Percentiles rank a stretch among this genome's conserved stretches.
These are phyloP conservation scores for Termitomyces sp. DNA, from an alignment of 768 basidiomycete species.

Conservation along the genomic window DNA sequence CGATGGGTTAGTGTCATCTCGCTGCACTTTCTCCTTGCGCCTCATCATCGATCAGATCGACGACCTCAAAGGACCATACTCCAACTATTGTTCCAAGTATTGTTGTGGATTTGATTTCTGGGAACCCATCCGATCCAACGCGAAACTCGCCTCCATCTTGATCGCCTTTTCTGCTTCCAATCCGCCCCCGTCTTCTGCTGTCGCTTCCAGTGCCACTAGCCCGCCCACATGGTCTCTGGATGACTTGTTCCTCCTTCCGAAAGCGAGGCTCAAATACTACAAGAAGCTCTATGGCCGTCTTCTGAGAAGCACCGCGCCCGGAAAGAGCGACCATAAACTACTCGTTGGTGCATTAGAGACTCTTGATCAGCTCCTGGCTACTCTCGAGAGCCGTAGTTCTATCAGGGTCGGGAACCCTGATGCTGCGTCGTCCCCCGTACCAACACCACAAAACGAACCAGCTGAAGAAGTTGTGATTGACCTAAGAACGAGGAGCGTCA, in stretches of 20 bases:
- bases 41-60: slow-evolving; percentile 60
- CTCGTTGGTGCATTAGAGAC: slow-evolving; percentile 77
- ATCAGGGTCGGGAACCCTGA: slow-evolving; percentile 41
- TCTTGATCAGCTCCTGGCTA: slow-evolving; percentile 67
- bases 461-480: slow-evolving; percentile 55
- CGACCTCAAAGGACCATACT: slow-evolving; percentile 85
- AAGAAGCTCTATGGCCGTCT: slow-evolving; percentile 83
- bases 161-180: slow-evolving; percentile 58
- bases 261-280: slow-evolving; percentile 84
- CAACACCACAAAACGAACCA: slow-evolving; percentile 24
- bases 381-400: slow-evolving; percentile 54
- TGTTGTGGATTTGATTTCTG: slow-evolving; percentile 77
- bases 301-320: slow-evolving; percentile 81
- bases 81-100: slow-evolving; percentile 70
- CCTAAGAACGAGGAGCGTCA: slow-evolving; percentile 35
- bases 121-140: slow-evolving; percentile 74
- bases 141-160: slow-evolving; percentile 64
- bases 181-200: slow-evolving; percentile 48
- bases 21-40: slow-evolving; percentile 5
- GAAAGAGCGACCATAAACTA: slow-evolving; percentile 80
- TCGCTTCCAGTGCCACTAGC: slow-evolving; percentile 28
- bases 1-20: slow-evolving; percentile 71
- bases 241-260: slow-evolving; percentile 82
- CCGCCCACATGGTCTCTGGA: slow-evolving; percentile 77
- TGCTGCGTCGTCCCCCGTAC: slow-evolving; percentile 14